These are phyloP conservation scores for Casuarina cunninghamiana DNA, from an alignment of 306 rosid genomes.

Conservation along the genomic window DNA sequence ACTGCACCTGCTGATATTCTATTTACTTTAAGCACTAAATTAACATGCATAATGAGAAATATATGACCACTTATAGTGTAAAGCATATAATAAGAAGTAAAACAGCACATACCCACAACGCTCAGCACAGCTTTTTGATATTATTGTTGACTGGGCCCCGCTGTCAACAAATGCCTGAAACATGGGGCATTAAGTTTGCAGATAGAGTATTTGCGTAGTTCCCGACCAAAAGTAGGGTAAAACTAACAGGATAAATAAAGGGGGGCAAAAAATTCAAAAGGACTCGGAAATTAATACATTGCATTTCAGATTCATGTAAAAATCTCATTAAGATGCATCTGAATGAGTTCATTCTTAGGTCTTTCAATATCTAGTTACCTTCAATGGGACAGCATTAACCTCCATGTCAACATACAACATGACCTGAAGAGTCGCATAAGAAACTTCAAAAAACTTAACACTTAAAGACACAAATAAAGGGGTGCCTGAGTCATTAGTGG, in stretches of 20 bases:
- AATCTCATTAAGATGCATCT: slow-evolving; percentile 1
- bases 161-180: slow-evolving; percentile 98
- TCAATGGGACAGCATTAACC: slow-evolving; percentile 90
- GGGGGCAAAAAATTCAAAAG: slow-evolving; percentile 13
- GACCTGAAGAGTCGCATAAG: slow-evolving; percentile 50
- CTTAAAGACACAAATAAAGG: neutral
- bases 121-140: slow-evolving; percentile 97
- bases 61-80: neutral
- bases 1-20: slow-evolving; percentile 1
- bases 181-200: slow-evolving; percentile 18
- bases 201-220: slow-evolving; percentile 2
- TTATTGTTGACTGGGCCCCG: slow-evolving; percentile 98
- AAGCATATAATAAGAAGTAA: slow-evolving; percentile 7
- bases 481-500: neutral
- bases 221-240: slow-evolving; percentile 5
- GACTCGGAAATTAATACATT: neutral
- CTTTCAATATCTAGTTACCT: slow-evolving; percentile 49
- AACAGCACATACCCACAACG: slow-evolving; percentile 76
- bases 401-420: slow-evolving; percentile 99
- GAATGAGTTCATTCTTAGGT: slow-evolving; percentile 13
- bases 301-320: neutral
- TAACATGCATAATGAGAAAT: slow-evolving; percentile 18
- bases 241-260: neutral
- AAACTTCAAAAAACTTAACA: neutral
- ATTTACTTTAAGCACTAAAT: slow-evolving; percentile 11